Percentiles rank a stretch among this genome's conserved stretches.
Evolutionary conservation across 768 basidiomycete species (phyloP).

Genomic region (Punctularia strigosozonata): DNA sequence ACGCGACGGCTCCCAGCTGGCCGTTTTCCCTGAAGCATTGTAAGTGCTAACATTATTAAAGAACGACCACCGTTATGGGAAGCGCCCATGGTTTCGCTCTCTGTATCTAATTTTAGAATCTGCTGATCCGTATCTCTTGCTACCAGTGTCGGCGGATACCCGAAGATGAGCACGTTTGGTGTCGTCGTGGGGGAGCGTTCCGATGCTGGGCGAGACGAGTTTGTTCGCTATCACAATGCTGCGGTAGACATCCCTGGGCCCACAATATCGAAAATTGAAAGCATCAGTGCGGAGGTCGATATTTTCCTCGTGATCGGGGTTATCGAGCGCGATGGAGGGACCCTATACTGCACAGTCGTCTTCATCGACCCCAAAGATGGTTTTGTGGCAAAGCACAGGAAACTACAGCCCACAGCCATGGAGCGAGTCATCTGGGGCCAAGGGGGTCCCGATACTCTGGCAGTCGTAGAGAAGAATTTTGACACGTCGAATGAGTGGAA

Average conservation of each 20-base stretch:
- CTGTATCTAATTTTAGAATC: neutral
- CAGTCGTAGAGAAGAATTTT: constrained; percentile 33
- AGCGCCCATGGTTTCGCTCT: neutral
- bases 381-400: constrained; percentile 49
- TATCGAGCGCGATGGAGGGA: constrained; percentile 47
- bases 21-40: constrained; percentile 51
- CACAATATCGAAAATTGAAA: constrained; percentile 33
- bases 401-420: constrained; percentile 48
- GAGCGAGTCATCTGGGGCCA: constrained; percentile 56
- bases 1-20: constrained; percentile 33
- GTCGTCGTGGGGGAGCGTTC: constrained; percentile 36
- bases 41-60: constrained; percentile 16
- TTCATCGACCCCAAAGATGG: constrained; percentile 43
- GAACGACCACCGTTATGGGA: neutral
- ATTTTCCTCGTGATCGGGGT: constrained; percentile 51
- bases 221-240: constrained; percentile 36
- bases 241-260: constrained; percentile 48
- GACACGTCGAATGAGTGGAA: constrained; percentile 9
- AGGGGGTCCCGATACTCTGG: constrained; percentile 42
- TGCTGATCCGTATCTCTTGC: neutral
- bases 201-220: constrained; percentile 45
- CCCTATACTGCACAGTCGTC: constrained; percentile 48
- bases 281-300: constrained; percentile 31
- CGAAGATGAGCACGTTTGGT: constrained; percentile 44
- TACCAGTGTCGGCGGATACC: constrained; percentile 44